Conservation (phyloP, 192 early-diverging fungal species). For the Entophlyctis helioformis region DNA sequence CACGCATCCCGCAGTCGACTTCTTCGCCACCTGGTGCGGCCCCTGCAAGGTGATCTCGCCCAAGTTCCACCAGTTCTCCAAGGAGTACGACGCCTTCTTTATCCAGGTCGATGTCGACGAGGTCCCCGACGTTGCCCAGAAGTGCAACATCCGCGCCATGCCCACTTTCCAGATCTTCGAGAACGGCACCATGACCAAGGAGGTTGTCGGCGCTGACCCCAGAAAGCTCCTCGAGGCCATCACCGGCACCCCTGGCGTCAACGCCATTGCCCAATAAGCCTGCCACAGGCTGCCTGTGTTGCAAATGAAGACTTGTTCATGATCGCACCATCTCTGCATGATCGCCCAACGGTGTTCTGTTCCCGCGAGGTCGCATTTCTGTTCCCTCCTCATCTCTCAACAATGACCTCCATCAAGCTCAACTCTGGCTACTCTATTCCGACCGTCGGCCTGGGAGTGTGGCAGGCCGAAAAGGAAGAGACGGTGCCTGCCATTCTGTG, state of each 20-base stretch:
- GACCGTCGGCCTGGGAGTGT: constrained; percentile 18
- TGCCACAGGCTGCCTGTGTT: no score
- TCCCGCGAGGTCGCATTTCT: no score
- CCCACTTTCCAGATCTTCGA: constrained; percentile 83
- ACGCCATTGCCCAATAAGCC: no score
- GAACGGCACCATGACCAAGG: constrained; percentile 57
- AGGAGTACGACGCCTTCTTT: constrained; percentile 25
- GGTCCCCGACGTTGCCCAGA: constrained; percentile 31
- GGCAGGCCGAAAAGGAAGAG: constrained; percentile 7
- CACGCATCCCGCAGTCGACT: no score
- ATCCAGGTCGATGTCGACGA: constrained; percentile 48
- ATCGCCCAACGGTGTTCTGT: no score
- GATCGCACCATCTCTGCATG: no score
- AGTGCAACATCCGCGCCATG: constrained; percentile 44
- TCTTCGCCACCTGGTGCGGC: constrained; percentile 28
- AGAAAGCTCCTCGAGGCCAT: no score
- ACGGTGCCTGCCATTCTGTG: constrained; percentile 2
- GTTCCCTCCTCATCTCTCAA: no score
- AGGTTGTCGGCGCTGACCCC: constrained; percentile 81
- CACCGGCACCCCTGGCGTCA: no score
- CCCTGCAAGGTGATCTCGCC: constrained; percentile 42
- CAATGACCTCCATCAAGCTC: constrained; percentile 2
- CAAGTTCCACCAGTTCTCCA: constrained; percentile 23
- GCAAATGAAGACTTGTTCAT: no score
- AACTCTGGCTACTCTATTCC: constrained; percentile 11